These are phyloP conservation scores for Dimargaris xerosporica DNA, from an alignment of 192 early-diverging fungal genomes.

Conservation along the genomic window DNA sequence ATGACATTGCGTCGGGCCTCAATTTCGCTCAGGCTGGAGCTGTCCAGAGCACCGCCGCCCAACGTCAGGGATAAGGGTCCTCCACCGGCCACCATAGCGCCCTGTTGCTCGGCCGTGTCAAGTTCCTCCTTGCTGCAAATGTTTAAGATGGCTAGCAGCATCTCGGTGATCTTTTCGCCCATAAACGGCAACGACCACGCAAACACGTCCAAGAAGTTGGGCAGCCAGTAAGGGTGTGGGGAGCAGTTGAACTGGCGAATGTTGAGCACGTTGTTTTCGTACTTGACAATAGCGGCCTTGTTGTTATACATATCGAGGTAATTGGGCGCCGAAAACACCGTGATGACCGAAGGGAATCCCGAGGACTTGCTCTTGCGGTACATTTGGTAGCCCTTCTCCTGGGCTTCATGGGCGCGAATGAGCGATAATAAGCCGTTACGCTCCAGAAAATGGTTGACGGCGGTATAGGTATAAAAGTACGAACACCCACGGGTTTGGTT, in stretches of 20 bases:
- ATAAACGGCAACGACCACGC: constrained; percentile 97
- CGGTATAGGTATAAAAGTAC: constrained; percentile 87
- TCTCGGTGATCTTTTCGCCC: constrained; percentile 96
- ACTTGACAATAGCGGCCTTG: constrained; percentile 95
- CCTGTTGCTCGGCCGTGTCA: constrained; percentile 23
- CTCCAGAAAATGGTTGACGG: constrained; percentile 87
- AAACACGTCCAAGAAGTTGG: constrained; percentile 99
- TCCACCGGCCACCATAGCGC: background rate
- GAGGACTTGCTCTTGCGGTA: constrained; percentile 87
- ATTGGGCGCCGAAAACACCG: constrained; percentile 96
- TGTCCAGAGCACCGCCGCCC: background rate
- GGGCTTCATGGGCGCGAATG: constrained; percentile 95
- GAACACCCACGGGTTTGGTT: constrained; percentile 92
- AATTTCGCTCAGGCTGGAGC: background rate
- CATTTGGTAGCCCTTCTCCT: constrained; percentile 93
- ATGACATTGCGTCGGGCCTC: constrained; percentile 13
- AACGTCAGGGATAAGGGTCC: background rate
- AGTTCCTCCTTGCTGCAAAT: constrained; percentile 95
- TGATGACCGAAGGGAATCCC: constrained; percentile 92
- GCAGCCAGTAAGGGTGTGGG: constrained; percentile 96
- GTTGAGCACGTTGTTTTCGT: constrained; percentile 99
- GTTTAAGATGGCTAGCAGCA: constrained; percentile 86
- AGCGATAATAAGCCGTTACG: constrained; percentile 85
- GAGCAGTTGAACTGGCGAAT: constrained; percentile 91
- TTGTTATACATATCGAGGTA: constrained; percentile 98